Evolutionary conservation across 1,284 basidiomycete species (phyloP), one percentile per base, ranked within the genome.

Genomic region (Bondarzewia mesenterica): DNA sequence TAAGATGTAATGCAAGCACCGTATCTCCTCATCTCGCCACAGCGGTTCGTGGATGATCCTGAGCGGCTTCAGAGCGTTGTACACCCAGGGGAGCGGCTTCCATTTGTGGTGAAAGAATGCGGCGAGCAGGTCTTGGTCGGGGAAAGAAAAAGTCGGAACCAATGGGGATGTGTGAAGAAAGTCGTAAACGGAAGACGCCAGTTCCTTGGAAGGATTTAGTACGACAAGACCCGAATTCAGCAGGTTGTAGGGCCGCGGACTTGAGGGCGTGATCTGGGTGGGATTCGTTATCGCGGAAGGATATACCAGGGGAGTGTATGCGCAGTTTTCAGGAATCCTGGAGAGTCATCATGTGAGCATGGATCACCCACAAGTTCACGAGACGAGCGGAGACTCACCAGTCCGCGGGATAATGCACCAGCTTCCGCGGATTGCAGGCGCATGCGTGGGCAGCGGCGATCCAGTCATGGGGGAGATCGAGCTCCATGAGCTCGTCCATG

Each of bases 211-310:
- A 2, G 94, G 95, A n/a, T 76, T 78, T 39, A 96, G 73, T 36
- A 98, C 80, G 46, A 98, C 89, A 3, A 87, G 78, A 21, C 94
- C 95, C 1, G 87, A 88, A 67, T 98, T 98, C 52, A 98, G 80
- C 18, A 86, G 84, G 36, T 74, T 68, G 55, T 90, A 79, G 0
- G 92, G 85, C 3, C 84, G 78, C 4, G 86, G 89, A 29, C 78
- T 80, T 41, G 61, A 56, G 0, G 64, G 54, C 0, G 72, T 71
- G 39, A 80, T 77, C 42, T 62, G 62, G 3, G 75, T 73, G 16
- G 78, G 75, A 16, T 65, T 57, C 18, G 63, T 67, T 16, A 77
- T 66, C 32, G 72, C 72, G 0, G 63, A 66, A 3, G 85, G 82
- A 53, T 71, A 71, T 37, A 68, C 61, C 51, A 85, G 78, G 6